phyloP scores from a whole-genome alignment of 1,139 yeast genomes.

The Blastobotrys serpentis region DNA sequence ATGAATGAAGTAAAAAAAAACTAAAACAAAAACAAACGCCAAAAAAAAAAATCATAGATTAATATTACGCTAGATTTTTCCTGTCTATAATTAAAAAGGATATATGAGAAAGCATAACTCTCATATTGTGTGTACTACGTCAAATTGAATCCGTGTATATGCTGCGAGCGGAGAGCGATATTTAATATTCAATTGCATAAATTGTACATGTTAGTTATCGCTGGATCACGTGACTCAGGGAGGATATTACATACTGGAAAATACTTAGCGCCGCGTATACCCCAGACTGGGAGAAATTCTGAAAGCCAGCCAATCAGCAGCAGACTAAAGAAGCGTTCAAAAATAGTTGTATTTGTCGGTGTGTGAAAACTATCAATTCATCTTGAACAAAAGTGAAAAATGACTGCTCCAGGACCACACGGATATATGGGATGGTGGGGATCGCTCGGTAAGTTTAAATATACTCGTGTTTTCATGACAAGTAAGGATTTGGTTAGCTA shows the following conservation, averaged over 20 bases:
- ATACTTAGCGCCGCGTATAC: not conserved
- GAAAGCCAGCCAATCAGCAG: conserved; percentile 11
- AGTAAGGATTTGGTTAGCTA: not conserved
- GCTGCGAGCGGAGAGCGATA: too few relatives aligned
- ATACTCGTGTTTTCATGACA: too few relatives aligned
- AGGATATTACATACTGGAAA: not conserved
- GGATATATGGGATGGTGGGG: conserved; percentile 99
- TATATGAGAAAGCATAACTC: too few relatives aligned
- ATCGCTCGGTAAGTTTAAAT: conserved; percentile 37
- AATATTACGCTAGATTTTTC: not conserved
- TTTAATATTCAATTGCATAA: too few relatives aligned
- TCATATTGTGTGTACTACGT: too few relatives aligned
- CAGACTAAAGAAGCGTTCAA: not conserved
- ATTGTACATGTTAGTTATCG: too few relatives aligned
- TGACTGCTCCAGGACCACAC: conserved; percentile 75
- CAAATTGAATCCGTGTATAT: too few relatives aligned
- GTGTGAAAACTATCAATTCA: conserved; percentile 12
- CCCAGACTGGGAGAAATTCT: conserved; percentile 4
- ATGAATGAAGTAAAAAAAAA: not conserved
- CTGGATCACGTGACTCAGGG: too few relatives aligned
- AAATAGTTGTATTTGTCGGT: not conserved
- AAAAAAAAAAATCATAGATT: conserved; percentile 1
- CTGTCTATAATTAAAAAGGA: not conserved
- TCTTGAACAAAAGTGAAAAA: conserved; percentile 30
- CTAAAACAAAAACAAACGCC: not conserved